Evolutionary conservation across 495 filamentous ascomycete genomes (phyloP), one percentile per base, ranked within the genome.

Genomic region (Niebla homalea): DNA sequence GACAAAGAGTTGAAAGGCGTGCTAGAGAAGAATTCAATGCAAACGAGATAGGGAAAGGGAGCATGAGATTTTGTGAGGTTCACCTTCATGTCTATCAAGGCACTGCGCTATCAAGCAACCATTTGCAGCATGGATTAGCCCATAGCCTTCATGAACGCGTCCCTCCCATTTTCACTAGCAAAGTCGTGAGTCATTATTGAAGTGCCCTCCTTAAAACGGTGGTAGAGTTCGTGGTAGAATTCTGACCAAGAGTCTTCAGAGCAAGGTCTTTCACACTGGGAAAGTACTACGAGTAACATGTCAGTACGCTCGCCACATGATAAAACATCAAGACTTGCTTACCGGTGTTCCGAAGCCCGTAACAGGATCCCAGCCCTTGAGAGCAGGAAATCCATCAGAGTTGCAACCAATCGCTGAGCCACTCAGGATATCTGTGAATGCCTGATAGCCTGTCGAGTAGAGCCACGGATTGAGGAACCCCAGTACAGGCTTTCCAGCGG

Each of bases 381-480:
- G 74, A 6, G 77, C 76, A 44, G 76, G 74, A 39, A 73, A 77
- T 0, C 70, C 68, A 25, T 62, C 58, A 4, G 59, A 57, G 0
- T 70, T 74, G 37, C 84, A 88, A 1, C 84, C 84, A 0, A 65
- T 70, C 35, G 75, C 78, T 5, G 73, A 74, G 0, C 81, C 81
- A 11, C 58, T 44, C 3, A 69, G 70, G 43, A 89, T 77, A 55
- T 89, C 85, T 14, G 73, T 85, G 46, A 87, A 65, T 0, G 68
- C 80, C 10, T 62, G 50, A 38, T 64, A 62, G 11, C 68, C 78
- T 6, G 54, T 63, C 10, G 66, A 65, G 64, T 87, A 89, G 23
- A 89, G 56, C 79, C 79, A 85, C 0, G 83, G 84, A 60, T 89
- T 89, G 29, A 87, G 57, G 68, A 87, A 88, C 0, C 85, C 85